Percentiles rank a stretch among this genome's conserved stretches.
Evolutionary conservation across 2,329 filamentous ascomycete species (phyloP).

Genomic region (Colletotrichum chrysophilum): DNA sequence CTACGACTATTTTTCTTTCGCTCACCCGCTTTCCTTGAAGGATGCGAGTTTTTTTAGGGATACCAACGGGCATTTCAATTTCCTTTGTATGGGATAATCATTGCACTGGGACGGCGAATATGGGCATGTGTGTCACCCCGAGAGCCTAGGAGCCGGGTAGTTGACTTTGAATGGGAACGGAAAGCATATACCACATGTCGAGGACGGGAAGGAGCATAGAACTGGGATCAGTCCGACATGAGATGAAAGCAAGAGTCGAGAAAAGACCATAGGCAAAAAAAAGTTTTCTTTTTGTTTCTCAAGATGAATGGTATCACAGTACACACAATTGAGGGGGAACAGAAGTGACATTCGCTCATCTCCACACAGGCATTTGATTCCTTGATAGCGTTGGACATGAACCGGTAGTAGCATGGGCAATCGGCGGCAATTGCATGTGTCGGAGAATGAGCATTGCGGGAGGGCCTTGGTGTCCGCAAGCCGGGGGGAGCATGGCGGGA

Average conservation of each 20-base stretch:
- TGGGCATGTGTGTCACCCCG: conserved; percentile 15
- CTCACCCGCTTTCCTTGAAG: conserved; percentile 19
- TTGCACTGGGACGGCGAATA: conserved; percentile 19
- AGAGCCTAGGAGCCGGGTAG: conserved; percentile 17
- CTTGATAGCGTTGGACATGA: neutral
- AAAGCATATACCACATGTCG: conserved; percentile 22
- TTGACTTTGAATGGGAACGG: conserved; percentile 14
- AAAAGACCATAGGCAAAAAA: conserved; percentile 24
- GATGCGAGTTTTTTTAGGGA: conserved; percentile 15
- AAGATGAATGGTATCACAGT: neutral
- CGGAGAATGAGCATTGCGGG: neutral
- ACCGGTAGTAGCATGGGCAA: neutral
- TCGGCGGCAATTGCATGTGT: neutral
- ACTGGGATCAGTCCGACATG: conserved; percentile 21
- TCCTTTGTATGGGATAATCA: conserved; percentile 3
- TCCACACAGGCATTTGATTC: neutral
- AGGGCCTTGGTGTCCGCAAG: neutral
- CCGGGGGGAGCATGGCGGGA: neutral
- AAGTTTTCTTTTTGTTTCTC: conserved; percentile 4
- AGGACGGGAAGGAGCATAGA: conserved; percentile 18
- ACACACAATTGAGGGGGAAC: neutral
- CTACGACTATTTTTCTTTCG: conserved; percentile 21
- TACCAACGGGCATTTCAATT: neutral
- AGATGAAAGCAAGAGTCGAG: conserved; percentile 18
- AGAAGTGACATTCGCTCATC: neutral